phyloP scores from a whole-genome alignment of 2,329 filamentous ascomycete genomes.

The Aspergillus phoenicis region DNA sequence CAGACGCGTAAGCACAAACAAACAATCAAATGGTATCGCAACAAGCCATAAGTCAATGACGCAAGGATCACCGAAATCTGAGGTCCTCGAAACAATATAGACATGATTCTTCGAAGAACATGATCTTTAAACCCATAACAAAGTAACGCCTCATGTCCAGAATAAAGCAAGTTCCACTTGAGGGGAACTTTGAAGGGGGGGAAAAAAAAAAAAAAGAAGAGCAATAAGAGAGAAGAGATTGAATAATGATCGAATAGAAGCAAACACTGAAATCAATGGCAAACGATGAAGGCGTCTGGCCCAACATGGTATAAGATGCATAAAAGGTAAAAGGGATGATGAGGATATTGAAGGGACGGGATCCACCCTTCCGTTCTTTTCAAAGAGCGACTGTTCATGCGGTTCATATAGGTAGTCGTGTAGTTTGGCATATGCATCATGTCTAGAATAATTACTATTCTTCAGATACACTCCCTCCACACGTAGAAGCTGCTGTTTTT shows the following conservation, averaged over 20 bases:
- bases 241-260: constrained; percentile 2
- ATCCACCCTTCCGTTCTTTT: constrained; percentile 6
- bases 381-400: constrained; percentile 19
- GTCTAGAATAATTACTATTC: constrained; percentile 13
- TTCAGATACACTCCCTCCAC: not conserved
- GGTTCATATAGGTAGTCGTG: constrained; percentile 25
- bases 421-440: constrained; percentile 27
- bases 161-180: constrained; percentile 5
- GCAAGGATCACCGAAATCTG: constrained; percentile 15
- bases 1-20: constrained; percentile 16
- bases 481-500: not conserved
- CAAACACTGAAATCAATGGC: not conserved
- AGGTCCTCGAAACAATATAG: constrained; percentile 12
- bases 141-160: constrained; percentile 16
- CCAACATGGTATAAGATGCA: constrained; percentile 7
- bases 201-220: constrained; percentile 12
- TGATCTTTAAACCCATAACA: constrained; percentile 11
- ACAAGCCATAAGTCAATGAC: constrained; percentile 14
- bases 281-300: not conserved
- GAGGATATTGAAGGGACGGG: not conserved
- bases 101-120: constrained; percentile 16
- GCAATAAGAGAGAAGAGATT: constrained; percentile 8
- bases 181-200: constrained; percentile 9
- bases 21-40: constrained; percentile 25
- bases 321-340: not conserved